phyloP scores from a whole-genome alignment of 345 rosid genomes.

The Corymbia maculata region DNA sequence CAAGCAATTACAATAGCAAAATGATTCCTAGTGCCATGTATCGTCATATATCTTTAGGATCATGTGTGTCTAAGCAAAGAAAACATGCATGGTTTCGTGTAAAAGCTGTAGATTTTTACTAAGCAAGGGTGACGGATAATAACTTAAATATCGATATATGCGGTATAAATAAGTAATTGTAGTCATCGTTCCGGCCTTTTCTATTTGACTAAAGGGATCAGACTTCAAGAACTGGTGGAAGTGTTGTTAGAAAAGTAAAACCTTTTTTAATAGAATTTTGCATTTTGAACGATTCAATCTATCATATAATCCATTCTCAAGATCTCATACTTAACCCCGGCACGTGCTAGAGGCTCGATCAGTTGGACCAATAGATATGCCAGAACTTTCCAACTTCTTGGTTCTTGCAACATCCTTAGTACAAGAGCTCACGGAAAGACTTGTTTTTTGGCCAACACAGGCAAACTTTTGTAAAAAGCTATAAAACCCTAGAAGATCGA shows the following conservation, averaged over 20 bases:
- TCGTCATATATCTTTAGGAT: background rate
- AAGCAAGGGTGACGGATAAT: background rate
- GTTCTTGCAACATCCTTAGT: background rate
- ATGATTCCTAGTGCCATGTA: background rate
- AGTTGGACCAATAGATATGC: background rate
- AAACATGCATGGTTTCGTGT: accelerated
- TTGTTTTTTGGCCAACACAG: background rate
- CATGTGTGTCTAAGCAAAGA: background rate
- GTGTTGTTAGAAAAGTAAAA: background rate
- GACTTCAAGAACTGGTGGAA: background rate
- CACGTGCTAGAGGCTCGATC: background rate
- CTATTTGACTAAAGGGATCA: background rate
- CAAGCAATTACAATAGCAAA: background rate
- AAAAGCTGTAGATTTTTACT: no score
- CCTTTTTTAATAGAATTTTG: background rate
- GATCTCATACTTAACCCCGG: background rate
- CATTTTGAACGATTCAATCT: background rate
- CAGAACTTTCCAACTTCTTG: background rate
- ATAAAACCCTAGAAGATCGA: background rate
- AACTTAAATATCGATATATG: background rate
- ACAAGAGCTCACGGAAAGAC: background rate
- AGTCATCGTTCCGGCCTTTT: background rate
- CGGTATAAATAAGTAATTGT: background rate
- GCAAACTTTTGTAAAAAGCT: background rate
- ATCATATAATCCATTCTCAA: background rate